phyloP scores from a whole-genome alignment of 108 stramenopile genomes.

The Fistulifera pelliculosa region DNA sequence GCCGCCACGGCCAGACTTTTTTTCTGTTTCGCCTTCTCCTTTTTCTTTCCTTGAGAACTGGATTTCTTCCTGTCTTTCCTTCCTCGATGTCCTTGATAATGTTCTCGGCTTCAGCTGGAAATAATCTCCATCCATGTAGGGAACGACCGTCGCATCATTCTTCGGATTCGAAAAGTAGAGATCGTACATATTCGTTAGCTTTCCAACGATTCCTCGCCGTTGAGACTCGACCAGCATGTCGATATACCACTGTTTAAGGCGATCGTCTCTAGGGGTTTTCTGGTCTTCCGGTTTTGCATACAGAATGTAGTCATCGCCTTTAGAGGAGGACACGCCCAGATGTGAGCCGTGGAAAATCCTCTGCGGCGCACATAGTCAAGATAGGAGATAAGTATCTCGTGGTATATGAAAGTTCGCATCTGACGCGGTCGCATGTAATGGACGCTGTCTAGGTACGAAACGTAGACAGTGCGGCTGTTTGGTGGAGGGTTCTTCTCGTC shows the following conservation, averaged over 20 bases:
- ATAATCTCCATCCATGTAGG: slow-evolving; percentile 99
- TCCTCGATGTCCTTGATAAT: slow-evolving; percentile 93
- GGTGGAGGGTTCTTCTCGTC: slow-evolving; percentile 81
- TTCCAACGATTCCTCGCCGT: slow-evolving; percentile 79
- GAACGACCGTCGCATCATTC: slow-evolving; percentile 80
- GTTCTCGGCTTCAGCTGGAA: slow-evolving; percentile 96
- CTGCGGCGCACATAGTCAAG: slow-evolving; percentile 83
- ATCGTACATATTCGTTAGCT: slow-evolving; percentile 91
- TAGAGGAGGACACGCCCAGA: slow-evolving; percentile 99
- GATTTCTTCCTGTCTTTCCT: slow-evolving; percentile 61
- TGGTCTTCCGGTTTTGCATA: slow-evolving; percentile 98
- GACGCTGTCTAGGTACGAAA: slow-evolving; percentile 90
- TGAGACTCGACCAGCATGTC: slow-evolving; percentile 92
- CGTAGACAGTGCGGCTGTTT: slow-evolving; percentile 78
- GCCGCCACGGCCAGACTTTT: slow-evolving; percentile 66
- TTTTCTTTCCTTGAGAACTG: slow-evolving; percentile 37
- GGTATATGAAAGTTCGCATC: slow-evolving; percentile 90
- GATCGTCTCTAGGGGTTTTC: slow-evolving; percentile 88
- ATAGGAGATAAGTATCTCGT: slow-evolving; percentile 92
- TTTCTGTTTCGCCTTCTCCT: slow-evolving; percentile 43
- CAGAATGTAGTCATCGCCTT: slow-evolving; percentile 98
- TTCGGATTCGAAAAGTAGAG: slow-evolving; percentile 80
- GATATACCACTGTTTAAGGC: slow-evolving; percentile 92
- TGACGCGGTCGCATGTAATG: slow-evolving; percentile 87
- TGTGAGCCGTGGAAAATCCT: slow-evolving; percentile 89